These are phyloP conservation scores for Cucumis sativus DNA, from an alignment of 306 rosid species.

Conservation along the genomic window Cucumber_9930_V3 NC_026657.2:11097501-11098000, in stretches of 20 bases:
- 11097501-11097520: slow-evolving; percentile 44
- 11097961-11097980: not conserved
- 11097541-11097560: slow-evolving; percentile 71
- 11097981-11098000: not conserved
- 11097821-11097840: slow-evolving; percentile 36
- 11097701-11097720: slow-evolving; percentile 64
- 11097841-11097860: slow-evolving; percentile 91
- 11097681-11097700: slow-evolving; percentile 62
- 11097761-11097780: slow-evolving; percentile 16
- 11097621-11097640: not conserved
- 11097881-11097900: slow-evolving; percentile 82
- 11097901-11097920: slow-evolving; percentile 59
- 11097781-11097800: not conserved
- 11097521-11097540: slow-evolving; percentile 55
- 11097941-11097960: not conserved
- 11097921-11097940: slow-evolving; percentile 33
- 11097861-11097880: slow-evolving; percentile 80
- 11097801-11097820: not conserved
- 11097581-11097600: slow-evolving; percentile 57
- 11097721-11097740: slow-evolving; percentile 76
- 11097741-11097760: slow-evolving; percentile 93
- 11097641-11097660: slow-evolving; percentile 9
- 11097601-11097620: slow-evolving; percentile 6
- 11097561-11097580: slow-evolving; percentile 70
- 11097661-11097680: slow-evolving; percentile 44